phyloP scores from a whole-genome alignment of 1,284 basidiomycete species.

The Melampsora abietis-canadensis region DNA sequence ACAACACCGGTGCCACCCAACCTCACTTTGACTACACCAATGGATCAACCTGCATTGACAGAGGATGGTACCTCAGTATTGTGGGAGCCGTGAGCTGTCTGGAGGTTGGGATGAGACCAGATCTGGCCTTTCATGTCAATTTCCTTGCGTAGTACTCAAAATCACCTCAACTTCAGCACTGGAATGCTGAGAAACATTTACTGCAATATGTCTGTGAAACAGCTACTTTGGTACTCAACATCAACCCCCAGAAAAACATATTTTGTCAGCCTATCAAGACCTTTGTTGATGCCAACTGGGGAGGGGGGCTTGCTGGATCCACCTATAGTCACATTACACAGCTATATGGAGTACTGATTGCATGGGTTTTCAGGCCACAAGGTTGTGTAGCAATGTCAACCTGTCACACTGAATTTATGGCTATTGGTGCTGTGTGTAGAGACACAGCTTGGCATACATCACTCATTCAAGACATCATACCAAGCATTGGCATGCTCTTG shows the following conservation, averaged over 20 bases:
- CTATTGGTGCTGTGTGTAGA: no score
- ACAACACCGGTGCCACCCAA: no score
- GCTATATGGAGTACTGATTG: background rate
- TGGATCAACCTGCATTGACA: no score
- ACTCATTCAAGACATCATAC: no score
- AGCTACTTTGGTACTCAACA: background rate
- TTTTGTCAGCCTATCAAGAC: background rate
- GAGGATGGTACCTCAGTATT: no score
- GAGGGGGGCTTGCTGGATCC: background rate
- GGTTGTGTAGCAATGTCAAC: no score
- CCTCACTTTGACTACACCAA: no score
- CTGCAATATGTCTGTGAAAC: background rate
- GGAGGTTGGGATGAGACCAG: background rate
- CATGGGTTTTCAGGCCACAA: background rate
- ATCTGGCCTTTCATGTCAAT: background rate
- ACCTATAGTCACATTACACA: background rate
- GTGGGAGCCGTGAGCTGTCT: background rate
- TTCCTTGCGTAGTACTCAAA: background rate
- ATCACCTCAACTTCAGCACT: background rate
- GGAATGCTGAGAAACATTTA: background rate
- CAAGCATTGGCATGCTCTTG: no score
- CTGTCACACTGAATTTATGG: no score
- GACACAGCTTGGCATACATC: no score
- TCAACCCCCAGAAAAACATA: background rate
- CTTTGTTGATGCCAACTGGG: conserved; percentile 11